Evolutionary conservation across 495 filamentous ascomycete genomes (phyloP).

Genomic region (Copromyces sp.): DNA sequence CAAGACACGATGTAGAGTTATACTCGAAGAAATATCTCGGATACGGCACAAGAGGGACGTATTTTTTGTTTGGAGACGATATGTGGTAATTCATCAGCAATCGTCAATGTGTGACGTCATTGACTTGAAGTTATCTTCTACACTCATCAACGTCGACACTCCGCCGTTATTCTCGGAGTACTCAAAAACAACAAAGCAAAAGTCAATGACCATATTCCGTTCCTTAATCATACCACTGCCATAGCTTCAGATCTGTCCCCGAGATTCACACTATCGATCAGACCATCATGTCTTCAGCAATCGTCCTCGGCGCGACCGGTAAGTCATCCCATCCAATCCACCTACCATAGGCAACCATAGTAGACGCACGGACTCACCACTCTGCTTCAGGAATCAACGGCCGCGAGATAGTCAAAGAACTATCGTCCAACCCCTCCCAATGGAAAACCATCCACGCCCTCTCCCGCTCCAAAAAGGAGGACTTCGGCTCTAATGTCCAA

Average conservation of each 20-base stretch:
- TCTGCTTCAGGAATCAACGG: constrained; percentile 33
- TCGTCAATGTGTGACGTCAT: neutral
- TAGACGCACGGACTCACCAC: neutral
- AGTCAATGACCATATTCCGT: neutral
- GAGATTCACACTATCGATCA: neutral
- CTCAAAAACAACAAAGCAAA: neutral
- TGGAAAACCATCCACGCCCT: constrained; percentile 35
- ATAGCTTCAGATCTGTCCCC: neutral
- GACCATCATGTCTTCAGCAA: constrained; percentile 11
- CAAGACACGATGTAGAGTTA: too few relatives aligned
- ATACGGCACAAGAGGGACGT: neutral
- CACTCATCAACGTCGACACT: neutral
- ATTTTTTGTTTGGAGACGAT: neutral
- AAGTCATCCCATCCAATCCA: neutral
- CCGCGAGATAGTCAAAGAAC: constrained; percentile 34
- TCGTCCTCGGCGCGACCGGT: constrained; percentile 16
- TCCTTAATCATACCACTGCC: neutral
- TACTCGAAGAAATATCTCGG: neutral
- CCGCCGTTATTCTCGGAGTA: neutral
- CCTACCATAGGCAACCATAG: neutral
- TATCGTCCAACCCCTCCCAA: constrained; percentile 26
- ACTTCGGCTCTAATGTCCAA: constrained; percentile 31
- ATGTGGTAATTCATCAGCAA: neutral
- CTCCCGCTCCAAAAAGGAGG: constrained; percentile 33
- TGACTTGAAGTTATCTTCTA: neutral